Evolutionary conservation across 208 protist genomes (phyloP), one percentile per base, ranked within the genome.

Genomic region (Leishmania braziliensis): DNA sequence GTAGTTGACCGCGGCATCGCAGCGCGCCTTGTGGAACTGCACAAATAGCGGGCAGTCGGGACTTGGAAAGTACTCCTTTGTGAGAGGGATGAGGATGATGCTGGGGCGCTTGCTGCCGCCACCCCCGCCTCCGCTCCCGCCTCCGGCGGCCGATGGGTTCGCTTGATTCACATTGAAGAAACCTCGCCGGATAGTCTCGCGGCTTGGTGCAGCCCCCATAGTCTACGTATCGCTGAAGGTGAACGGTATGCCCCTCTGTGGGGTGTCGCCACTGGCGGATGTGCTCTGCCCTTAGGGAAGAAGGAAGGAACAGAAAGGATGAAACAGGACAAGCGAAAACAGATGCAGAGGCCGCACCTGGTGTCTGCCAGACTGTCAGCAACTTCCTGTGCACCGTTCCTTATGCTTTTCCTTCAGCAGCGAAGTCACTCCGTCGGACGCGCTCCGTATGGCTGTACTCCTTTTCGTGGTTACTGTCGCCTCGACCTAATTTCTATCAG

Each of bases 1-100:
- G 79, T 95, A 97, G 76, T 94, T 95, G 73, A 95, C 93, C 62
- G 89, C 89, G 3, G 91, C 89, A 81, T 97, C 92, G 85, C 92
- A 95, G 58, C 93, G 90, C 2, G 91, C 90, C 76, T 89, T 85
- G 83, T 95, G 90, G 68, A 97, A 95, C 87, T 95, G 93, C 77
- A 93, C 84, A 62, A 97, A 97, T 12, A 97, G 86, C 1, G 93
- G 84, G 56, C 93, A 97, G 80, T 97, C 91, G 0, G 90, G 88
- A 4, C 78, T 88, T 0, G 93, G 91, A 65, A 97, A 97, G 81
- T 90, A 97, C 75, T 94, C 89, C 69, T 88, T 88, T 0, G 92
- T 95, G 54, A 97, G 91, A 0, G 93, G 93, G 48, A 97, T 91
- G 20, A 97, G 82, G 23, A 97, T 88, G 68, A 96, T 92, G 36